Percentiles rank a stretch among this genome's conserved stretches.
phyloP scores from a whole-genome alignment of 441 rosid species.

The Pelargonium hybrid region DNA sequence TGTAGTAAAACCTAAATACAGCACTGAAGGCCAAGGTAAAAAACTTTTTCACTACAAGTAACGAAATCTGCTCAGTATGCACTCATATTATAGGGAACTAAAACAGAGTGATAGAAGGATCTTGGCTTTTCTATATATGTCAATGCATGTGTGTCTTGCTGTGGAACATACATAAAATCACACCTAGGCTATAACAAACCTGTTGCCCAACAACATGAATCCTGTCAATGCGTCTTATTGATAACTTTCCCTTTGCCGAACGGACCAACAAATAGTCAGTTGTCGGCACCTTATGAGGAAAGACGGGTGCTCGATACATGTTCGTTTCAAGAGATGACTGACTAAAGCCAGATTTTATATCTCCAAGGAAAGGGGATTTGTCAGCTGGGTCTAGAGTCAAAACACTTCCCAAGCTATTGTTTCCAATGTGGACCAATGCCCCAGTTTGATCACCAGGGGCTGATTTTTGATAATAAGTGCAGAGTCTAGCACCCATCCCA shows the following conservation, averaged over 20 bases:
- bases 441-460: conserved; percentile 68
- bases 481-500: conserved; percentile 96
- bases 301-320: conserved; percentile 91
- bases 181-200: conserved; percentile 37
- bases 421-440: conserved; percentile 42
- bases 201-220: conserved; percentile 89
- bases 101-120: neutral
- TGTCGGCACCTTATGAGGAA: conserved; percentile 70
- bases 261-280: conserved; percentile 89
- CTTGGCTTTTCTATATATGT: neutral
- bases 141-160: neutral
- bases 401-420: conserved; percentile 56
- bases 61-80: neutral
- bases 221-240: conserved; percentile 87
- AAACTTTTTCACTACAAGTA: neutral
- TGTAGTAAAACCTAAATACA: neutral
- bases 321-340: conserved; percentile 89
- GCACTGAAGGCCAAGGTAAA: neutral
- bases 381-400: conserved; percentile 71
- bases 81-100: neutral
- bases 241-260: conserved; percentile 92
- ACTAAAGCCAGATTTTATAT: conserved; percentile 64
- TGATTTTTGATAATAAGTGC: conserved; percentile 89
- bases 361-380: conserved; percentile 96
- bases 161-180: neutral